Evolutionary conservation across 768 basidiomycete species (phyloP).

Genomic region (Rhizopogon rudus): DNA sequence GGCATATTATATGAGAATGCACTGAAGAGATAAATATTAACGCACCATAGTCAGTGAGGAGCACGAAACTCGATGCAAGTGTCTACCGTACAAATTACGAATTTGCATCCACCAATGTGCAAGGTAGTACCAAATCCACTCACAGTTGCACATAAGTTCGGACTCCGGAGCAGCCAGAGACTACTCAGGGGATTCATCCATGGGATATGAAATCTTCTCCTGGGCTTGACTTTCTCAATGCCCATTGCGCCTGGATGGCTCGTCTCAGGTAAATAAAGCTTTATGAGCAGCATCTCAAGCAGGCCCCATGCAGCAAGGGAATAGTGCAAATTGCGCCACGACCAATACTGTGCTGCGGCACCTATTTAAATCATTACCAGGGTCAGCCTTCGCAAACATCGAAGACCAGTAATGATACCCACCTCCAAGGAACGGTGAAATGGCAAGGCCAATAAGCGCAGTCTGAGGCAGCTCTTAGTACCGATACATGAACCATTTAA

Average conservation of each 20-base stretch:
- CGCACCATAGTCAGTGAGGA: constrained; percentile 28
- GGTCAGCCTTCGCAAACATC: not conserved
- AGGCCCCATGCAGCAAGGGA: constrained; percentile 35
- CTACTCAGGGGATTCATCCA: constrained; percentile 50
- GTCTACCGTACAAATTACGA: constrained; percentile 34
- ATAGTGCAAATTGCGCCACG: constrained; percentile 55
- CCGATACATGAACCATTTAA: not conserved
- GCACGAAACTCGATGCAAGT: constrained; percentile 22
- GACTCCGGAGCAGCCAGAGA: constrained; percentile 45
- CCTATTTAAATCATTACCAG: constrained; percentile 23
- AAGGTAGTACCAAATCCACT: constrained; percentile 14
- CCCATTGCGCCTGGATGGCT: constrained; percentile 53
- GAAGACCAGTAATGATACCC: not conserved
- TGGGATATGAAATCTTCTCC: constrained; percentile 23
- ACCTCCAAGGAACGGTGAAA: constrained; percentile 54
- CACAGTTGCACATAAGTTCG: constrained; percentile 47
- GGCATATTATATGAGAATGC: too few species aligned
- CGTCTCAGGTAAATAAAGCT: constrained; percentile 51
- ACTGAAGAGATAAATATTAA: not conserved
- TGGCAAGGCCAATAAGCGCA: constrained; percentile 46
- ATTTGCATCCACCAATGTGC: not conserved
- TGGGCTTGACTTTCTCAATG: constrained; percentile 44
- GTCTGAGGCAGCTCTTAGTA: constrained; percentile 12
- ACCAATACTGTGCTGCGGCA: constrained; percentile 45
- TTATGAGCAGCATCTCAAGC: constrained; percentile 32